Evolutionary conservation across 2,329 filamentous ascomycete species (phyloP), one percentile per base, ranked within the genome.

Genomic region (Clonostachys byssicola): DNA sequence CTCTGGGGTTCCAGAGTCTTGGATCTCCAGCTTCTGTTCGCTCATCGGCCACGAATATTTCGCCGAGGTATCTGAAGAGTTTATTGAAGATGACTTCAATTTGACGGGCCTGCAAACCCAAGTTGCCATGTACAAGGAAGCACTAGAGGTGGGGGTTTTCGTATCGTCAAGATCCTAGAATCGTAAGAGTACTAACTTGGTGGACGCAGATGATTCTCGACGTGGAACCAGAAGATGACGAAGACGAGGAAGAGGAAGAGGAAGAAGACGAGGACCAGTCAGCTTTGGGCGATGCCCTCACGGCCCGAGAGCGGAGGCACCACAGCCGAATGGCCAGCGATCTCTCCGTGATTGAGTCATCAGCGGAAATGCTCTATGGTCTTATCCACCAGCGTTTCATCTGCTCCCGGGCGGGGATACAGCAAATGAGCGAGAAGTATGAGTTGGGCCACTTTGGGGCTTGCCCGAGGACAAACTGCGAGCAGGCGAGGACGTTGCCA

Each of bases 61-160:
- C 68, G 94, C 94, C 52, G 94, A 99, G 74, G 92, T 99, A 44
- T 94, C 90, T 42, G 94, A 99, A 71, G 94, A 99, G 62, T 99
- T 99, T 60, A 97, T 99, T 63, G 94, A 99, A 68, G 94, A 99
- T 83, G 94, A 99, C 69, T 99, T 99, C 78, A 99, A 99, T 70
- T 77, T 99, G 54, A 99, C 94, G 1, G 94, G 94, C 44, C 77
- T 99, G 60, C 91, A 96, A 69, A 88, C 86, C 50, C 92, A 97
- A 71, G 94, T 99, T 45, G 87, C 90, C 54, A 96, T 96, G 89
- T 99, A 99, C 70, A 99, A 97, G 71, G 94, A 99, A 71, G 94
- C 94, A 12, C 74, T 99, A 53, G 94, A 99, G 76, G 82, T 85
- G 70, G 45, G 33, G 35, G 43, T 23, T 12, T 45, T 35, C 17